Evolutionary conservation across 345 rosid genomes (phyloP), one percentile per base, ranked within the genome.

Genomic region (Microcos paniculata): DNA sequence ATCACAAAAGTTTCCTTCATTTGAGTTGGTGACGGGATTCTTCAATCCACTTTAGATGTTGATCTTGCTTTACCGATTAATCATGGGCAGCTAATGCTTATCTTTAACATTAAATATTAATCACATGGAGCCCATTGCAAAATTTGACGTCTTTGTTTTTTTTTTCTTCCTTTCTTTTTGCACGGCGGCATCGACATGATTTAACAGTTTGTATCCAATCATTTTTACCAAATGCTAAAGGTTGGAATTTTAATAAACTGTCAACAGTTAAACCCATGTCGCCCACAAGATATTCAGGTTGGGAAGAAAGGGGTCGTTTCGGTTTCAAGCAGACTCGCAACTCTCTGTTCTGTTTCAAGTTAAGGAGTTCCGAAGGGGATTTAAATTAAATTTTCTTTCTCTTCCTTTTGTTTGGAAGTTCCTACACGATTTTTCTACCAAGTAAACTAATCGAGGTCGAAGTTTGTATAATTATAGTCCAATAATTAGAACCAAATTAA

Each of bases 71-170:
- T 23, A 24, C 33, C 62, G 11, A 26, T 24, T 23, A 24, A 23
- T 57, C 33, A 24, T 57, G 33, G 33, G 62, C 61, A 21, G 30
- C 14, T 56, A 16, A 1, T 63, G 45, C 69, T 38, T 63, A 38
- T 63, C 46, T 63, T 3, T 3, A 62, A 38, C 68, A 62, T 35
- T 62, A 62, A 62, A 38, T 46, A 62, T 35, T 62, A 62, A 63
- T 63, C 48, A 35, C 14, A 35, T 63, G 68, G 68, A 63, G 46
- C 48, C 68, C 46, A 35, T 11, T 56, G 61, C 61, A 3, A 23
- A n/a, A 56, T 31, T 61, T 61, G 65, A 16, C 65, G 14, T 55
- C 21, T 16, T 31, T 4, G 4, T 58, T 46, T n/a, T 53, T 53
- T 9, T 8, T 53, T 35, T 35, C 40, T 35, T 35, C 6, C 40